These are phyloP conservation scores for Aspergillus sp. DNA, from an alignment of 2,329 filamentous ascomycete species.

Conservation along the genomic window DNA sequence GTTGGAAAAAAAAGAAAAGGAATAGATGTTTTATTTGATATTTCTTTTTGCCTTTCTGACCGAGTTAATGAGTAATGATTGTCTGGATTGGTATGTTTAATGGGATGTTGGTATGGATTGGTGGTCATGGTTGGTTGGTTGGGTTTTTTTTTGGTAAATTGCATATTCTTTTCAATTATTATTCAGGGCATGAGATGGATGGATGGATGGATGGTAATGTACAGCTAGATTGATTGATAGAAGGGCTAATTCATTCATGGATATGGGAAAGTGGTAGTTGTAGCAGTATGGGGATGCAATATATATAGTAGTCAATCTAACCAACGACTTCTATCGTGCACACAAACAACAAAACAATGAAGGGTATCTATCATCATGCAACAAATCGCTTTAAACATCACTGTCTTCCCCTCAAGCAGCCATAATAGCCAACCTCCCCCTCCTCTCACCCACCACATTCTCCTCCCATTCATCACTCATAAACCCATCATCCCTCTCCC, in stretches of 20 bases:
- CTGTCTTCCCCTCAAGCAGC: slow-evolving; percentile 22
- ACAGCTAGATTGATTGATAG: background rate
- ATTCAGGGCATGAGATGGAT: background rate
- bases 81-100: background rate
- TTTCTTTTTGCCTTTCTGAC: too few relatives aligned
- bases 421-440: slow-evolving; percentile 32
- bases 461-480: slow-evolving; percentile 2
- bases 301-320: background rate
- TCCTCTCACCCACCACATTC: background rate
- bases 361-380: slow-evolving; percentile 17
- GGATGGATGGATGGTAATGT: background rate
- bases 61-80: background rate
- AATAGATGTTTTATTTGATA: too few relatives aligned
- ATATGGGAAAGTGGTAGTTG: too few relatives aligned
- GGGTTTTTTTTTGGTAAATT: background rate
- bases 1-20: too few relatives aligned
- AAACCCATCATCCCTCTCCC: slow-evolving; percentile 8
- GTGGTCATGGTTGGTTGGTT: background rate
- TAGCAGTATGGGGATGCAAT: background rate
- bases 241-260: too few relatives aligned
- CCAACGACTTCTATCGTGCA: background rate
- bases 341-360: slow-evolving; percentile 12
- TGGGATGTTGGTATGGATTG: background rate
- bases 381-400: background rate
- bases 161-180: background rate